These are phyloP conservation scores for Anthoceros angustus DNA, from an alignment of 225 moss, liverwort and hornwort species.

Conservation along the genomic window DNA sequence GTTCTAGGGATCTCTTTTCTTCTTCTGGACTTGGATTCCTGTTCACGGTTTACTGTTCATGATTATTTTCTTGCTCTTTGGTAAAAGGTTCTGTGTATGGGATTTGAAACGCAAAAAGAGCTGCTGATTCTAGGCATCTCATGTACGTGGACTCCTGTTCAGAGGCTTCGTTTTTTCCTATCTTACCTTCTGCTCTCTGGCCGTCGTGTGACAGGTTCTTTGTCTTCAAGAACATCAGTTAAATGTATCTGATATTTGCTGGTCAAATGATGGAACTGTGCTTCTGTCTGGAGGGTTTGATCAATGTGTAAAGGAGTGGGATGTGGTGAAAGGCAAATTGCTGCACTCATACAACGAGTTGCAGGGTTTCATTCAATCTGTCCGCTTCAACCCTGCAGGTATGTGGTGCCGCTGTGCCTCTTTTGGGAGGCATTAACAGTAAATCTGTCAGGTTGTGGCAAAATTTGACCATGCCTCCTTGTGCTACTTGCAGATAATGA, in stretches of 20 bases:
- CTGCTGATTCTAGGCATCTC: no score
- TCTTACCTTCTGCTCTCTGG: no score
- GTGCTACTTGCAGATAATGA: conserved; percentile 51
- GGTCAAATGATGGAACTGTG: conserved; percentile 73
- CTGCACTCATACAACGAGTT: conserved; percentile 83
- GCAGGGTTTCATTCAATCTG: conserved; percentile 82
- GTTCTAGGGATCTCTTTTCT: background rate
- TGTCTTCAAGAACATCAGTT: conserved; percentile 87
- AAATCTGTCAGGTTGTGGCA: background rate
- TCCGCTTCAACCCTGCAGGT: conserved; percentile 86
- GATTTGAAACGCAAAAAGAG: no score
- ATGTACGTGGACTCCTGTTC: no score
- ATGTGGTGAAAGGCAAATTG: conserved; percentile 58
- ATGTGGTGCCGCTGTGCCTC: conserved; percentile 9
- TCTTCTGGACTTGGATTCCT: background rate
- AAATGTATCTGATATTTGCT: conserved; percentile 85
- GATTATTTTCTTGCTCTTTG: no score
- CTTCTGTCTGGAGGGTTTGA: conserved; percentile 80
- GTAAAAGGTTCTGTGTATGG: no score
- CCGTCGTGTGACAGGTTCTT: conserved; percentile 36
- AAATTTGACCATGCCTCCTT: background rate
- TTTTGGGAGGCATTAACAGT: background rate
- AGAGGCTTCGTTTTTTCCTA: no score
- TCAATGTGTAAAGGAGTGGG: conserved; percentile 94
- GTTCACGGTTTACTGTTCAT: no score